Evolutionary conservation across 441 rosid genomes (phyloP).

Genomic region (Geranium incanum): DNA sequence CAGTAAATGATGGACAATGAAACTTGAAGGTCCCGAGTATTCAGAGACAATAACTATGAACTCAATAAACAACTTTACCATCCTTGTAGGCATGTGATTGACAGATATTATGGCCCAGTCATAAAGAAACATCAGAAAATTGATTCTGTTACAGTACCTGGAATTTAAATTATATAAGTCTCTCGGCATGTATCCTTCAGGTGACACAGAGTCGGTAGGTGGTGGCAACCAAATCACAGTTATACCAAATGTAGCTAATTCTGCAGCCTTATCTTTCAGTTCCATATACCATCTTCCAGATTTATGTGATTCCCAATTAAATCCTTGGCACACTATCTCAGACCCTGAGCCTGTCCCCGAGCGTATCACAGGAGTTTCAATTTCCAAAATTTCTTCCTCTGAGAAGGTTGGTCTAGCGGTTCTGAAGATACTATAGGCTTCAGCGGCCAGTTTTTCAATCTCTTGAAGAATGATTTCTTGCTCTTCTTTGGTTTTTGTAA

Average conservation of each 20-base stretch:
- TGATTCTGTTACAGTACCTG: constrained; percentile 38
- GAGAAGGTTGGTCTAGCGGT: constrained; percentile 52
- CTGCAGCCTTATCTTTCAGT: constrained; percentile 56
- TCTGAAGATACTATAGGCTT: constrained; percentile 91
- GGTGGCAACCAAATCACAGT: constrained; percentile 92
- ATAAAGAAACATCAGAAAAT: background rate
- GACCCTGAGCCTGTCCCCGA: constrained; percentile 80
- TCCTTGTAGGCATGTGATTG: background rate
- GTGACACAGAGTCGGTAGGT: constrained; percentile 94
- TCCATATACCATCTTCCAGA: constrained; percentile 80
- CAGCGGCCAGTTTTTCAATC: constrained; percentile 94
- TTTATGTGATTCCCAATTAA: constrained; percentile 97
- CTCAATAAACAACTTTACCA: background rate
- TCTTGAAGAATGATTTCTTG: constrained; percentile 84
- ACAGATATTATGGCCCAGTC: background rate
- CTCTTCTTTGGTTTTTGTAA: constrained; percentile 55
- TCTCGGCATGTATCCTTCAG: constrained; percentile 98
- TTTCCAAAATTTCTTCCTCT: constrained; percentile 42
- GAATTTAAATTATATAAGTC: constrained; percentile 85
- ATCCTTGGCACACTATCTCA: constrained; percentile 88
- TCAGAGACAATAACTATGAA: background rate
- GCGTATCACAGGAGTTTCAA: constrained; percentile 38
- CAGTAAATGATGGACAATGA: constrained; percentile 9
- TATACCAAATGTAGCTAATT: constrained; percentile 72
- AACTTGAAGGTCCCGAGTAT: background rate